Evolutionary conservation across 495 filamentous ascomycete genomes (phyloP), one percentile per base, ranked within the genome.

Genomic region (Annulohypoxylon moriforme): DNA sequence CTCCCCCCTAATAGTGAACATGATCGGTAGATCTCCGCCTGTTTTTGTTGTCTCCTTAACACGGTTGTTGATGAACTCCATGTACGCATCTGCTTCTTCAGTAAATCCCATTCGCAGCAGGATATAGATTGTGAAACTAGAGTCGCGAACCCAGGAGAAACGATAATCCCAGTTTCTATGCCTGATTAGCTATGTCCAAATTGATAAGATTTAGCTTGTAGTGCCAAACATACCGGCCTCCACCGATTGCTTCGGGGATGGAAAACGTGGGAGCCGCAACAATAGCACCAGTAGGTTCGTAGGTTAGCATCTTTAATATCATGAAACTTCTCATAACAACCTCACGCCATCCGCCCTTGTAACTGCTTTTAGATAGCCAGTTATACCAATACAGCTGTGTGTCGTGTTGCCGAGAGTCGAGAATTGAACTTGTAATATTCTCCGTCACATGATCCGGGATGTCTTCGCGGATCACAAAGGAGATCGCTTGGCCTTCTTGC

Each of bases 131-230:
- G 89, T 92, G 78, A 92, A 93, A 49, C 88, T 89, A 0, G 89
- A 88, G 75, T 93, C 91, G 33, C 91, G 85, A 42, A 93, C 89
- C 91, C 91, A 93, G 40, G 85, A 90, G 76, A 86, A 93, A 8
- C 91, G 85, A 73, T 93, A 93, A 72, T 93, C 90, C 90, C 90
- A 92, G 69, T 92, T 93, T n/a, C 90, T 86, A 66, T 46, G 10
- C 8, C 14, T 42, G 1, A 29, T 73, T 62, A 71, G 59, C 33
- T 18, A 24, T 20, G 20, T 10, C 18, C 3, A 33, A 29, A 22
- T 40, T 69, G 62, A 8, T 67, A n/a, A 31, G 20, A 11, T 8
- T 33, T 10, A 4, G 31, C 20, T 9, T 29, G 42, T 59, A 24
- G 4, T 31, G 27, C 22, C 1, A 2, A 27, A 71, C 79, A 66